Base-by-base conservation (phyloP, 2,329 filamentous ascomycete species). In the Gnomoniopsis smithogilvyi region DNA sequence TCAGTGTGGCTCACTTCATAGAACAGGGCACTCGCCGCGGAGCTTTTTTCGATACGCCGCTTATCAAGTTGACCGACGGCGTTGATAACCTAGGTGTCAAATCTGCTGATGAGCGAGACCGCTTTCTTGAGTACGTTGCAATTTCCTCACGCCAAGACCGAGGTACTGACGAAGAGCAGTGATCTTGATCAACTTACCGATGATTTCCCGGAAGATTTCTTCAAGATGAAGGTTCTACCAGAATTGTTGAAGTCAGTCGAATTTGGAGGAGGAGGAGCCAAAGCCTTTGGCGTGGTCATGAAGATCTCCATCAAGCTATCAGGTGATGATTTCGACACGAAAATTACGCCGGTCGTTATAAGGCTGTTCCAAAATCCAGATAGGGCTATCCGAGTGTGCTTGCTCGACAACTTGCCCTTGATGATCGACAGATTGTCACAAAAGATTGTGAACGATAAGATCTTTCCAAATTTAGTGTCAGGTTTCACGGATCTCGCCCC, bases 231-330 rank as follows among this genome's bases (percentile, higher is more conserved):
- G 69, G 87, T 99, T 3, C 80, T 99, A 10, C 95, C 95, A 0
- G 95, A 99, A 70, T 78, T 99, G 33, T 81, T 99, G n/a, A 99
- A 98, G 70, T 96, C 93, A 0, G 92, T 98, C n/a, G 95, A 99
- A 69, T 99, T 97, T 72, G 95, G 95, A 8, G 95, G 94, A 12
- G 95, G 95, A 30, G 95, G 95, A 0, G 91, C 94, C 0, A 96
- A 96, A 69, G 93, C 96, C 0, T 90, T 99, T 61, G 78, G 82
- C 1, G 87, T 96, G 1, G 91, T 96, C 45, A 86, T 98, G 79
- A 96, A 96, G 69, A 97, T 99, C 66, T 87, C 92, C 3, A 79
- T 87, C 7, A 98, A 96, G 69, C 78, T 99, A 45, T 86, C 90
- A 2, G 88, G 89, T 62, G 95, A 98, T 11, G 95, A 99, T 71